phyloP scores from a whole-genome alignment of 169 alveolate genomes.

The Babesia sp. region DNA sequence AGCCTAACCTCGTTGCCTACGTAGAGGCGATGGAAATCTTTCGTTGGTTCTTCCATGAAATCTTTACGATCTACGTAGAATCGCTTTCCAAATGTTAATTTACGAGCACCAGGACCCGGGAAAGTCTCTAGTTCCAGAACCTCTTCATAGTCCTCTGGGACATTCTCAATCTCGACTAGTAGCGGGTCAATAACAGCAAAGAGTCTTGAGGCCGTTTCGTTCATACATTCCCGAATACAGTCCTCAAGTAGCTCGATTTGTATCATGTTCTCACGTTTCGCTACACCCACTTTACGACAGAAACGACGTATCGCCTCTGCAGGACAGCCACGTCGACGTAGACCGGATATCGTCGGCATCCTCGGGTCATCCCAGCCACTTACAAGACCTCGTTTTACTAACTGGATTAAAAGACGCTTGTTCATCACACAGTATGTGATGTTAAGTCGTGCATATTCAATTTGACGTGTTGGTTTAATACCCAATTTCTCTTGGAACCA shows the following conservation, averaged over 20 bases:
- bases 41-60: slow-evolving; percentile 73
- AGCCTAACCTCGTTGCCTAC: slow-evolving; percentile 82
- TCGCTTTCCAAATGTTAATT: slow-evolving; percentile 66
- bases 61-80: slow-evolving; percentile 82
- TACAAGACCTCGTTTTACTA: slow-evolving; percentile 90
- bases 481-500: slow-evolving; percentile 95
- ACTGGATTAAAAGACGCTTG: slow-evolving; percentile 89
- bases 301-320: slow-evolving; percentile 87
- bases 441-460: slow-evolving; percentile 97
- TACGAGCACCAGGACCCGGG: slow-evolving; percentile 16
- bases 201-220: slow-evolving; percentile 67
- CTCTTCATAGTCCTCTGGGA: slow-evolving; percentile 57
- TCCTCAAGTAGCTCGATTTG: slow-evolving; percentile 91
- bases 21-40: slow-evolving; percentile 75
- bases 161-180: slow-evolving; percentile 70
- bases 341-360: slow-evolving; percentile 96
- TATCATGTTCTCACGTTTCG: slow-evolving; percentile 93
- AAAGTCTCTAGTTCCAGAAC: slow-evolving; percentile 23
- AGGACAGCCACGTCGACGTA: slow-evolving; percentile 95
- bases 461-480: slow-evolving; percentile 80
- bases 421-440: slow-evolving; percentile 93
- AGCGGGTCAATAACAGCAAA: slow-evolving; percentile 74
- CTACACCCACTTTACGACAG: slow-evolving; percentile 93
- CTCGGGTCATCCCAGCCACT: slow-evolving; percentile 99
- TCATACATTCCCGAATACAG: slow-evolving; percentile 85